phyloP scores from a whole-genome alignment of 805 yeast genomes.

The Hanseniaspora pseudoguilliermondii region DNA sequence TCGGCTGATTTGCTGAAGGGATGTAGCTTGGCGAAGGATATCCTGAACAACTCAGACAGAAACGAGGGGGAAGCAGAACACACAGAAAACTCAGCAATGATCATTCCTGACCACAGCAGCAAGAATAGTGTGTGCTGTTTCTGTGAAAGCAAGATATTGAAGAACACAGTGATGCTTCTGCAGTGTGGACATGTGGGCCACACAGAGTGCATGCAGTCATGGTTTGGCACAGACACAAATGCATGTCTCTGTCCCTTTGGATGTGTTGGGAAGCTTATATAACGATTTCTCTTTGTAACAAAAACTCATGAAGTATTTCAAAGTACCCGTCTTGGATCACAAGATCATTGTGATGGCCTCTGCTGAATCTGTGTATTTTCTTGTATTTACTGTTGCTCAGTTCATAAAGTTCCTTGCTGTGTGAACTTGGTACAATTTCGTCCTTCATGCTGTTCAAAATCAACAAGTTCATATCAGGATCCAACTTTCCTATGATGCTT shows the following conservation, averaged over 20 bases:
- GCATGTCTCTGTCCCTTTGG: conserved; percentile 66
- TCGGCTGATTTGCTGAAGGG: conserved; percentile 26
- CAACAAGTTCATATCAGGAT: conserved; percentile 47
- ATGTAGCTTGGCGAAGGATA: conserved; percentile 22
- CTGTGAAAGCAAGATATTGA: conserved; percentile 67
- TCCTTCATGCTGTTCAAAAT: conserved; percentile 64
- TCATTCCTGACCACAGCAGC: conserved; percentile 43
- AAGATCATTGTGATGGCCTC: conserved; percentile 75
- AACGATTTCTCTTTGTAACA: conserved; percentile 17
- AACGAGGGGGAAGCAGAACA: conserved; percentile 31
- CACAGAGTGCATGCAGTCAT: conserved; percentile 59
- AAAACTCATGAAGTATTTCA: conserved; percentile 49
- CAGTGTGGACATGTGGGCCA: conserved; percentile 86
- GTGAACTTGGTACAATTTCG: conserved; percentile 84
- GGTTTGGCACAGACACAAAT: conserved; percentile 59
- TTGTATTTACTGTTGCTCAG: conserved; percentile 42
- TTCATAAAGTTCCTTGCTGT: conserved; percentile 51
- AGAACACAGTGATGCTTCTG: conserved; percentile 46
- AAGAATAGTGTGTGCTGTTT: conserved; percentile 56
- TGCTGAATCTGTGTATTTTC: conserved; percentile 39
- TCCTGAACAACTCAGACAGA: conserved; percentile 33
- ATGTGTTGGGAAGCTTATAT: conserved; percentile 22
- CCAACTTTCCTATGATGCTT: conserved; percentile 37
- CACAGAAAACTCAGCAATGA: conserved; percentile 19
- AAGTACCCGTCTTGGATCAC: conserved; percentile 65